Evolutionary conservation across 805 yeast species (phyloP), one percentile per base, ranked within the genome.

Genomic region (Wickerhamomyces tratensis): DNA sequence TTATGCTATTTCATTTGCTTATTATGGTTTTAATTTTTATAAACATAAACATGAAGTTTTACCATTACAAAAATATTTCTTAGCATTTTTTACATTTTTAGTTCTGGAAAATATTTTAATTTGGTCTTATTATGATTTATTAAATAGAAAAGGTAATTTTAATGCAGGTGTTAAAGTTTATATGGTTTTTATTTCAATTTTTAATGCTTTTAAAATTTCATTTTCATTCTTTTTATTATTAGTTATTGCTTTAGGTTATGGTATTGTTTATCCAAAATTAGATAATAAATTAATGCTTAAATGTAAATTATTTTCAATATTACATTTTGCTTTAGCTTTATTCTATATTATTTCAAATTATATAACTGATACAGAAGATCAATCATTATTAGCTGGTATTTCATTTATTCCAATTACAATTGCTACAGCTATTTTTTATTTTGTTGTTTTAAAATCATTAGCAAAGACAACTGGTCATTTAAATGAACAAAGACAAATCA

Each of bases 201-300:
- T 91, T 59, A 86, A 87, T 58, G 78, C 95, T 2, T 77, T 78
- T 51, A 84, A 93, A 55, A 74, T 86, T 41, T 81, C 96, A 1
- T 86, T 87, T 59, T 85, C 96, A 7, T 83, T 91, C 63, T 93
- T 91, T 66, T 66, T 93, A 53, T 69, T 93, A 43, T 69, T 91
- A 49, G 82, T 87, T 53, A 91, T 93, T 43, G 74, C 94, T 12
- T 69, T 89, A 50, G 99, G 99, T 36, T 93, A 89, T 63, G 97
- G 98, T 48, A 88, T 93, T 39, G 98, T 93, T 40, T 79, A 77
- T 56, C 88, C 96, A 38, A 82, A 88, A 48, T 72, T 93, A 46
- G 85, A 88, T 39, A 76, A 77, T 59, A 76, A 77, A 43, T 55
- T 72, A 29, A 86, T 93, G 96, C 68, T 79, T 53, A 78, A 71